A percentile compares a stretch with the other conserved stretches of the same genome.
Conservation (phyloP, 305 asterid genomes). For the Solanum aculeatissimum region DNA sequence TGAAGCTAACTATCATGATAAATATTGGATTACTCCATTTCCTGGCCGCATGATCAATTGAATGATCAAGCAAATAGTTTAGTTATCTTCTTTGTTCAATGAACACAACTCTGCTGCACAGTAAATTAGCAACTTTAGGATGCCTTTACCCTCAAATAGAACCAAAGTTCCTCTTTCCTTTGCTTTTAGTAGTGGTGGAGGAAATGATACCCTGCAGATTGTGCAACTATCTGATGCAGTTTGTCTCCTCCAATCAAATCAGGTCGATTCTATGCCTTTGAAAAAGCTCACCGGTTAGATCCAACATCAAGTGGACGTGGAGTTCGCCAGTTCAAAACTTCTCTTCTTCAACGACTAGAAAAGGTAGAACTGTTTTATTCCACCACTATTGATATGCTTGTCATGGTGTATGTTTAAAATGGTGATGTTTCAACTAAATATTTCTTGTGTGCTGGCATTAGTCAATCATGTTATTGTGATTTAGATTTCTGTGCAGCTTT, state of each 20-base stretch:
- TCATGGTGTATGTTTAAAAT: not conserved
- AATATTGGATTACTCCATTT: not conserved
- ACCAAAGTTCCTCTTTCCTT: not conserved
- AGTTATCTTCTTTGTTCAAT: not conserved
- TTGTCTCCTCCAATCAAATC: slow-evolving; percentile 13
- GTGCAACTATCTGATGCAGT: not conserved
- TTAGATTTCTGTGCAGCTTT: not conserved
- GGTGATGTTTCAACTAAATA: not conserved
- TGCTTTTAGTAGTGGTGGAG: not conserved
- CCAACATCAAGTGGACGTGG: slow-evolving; percentile 99
- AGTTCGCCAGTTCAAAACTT: slow-evolving; percentile 97
- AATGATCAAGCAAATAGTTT: not conserved
- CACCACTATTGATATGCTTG: not conserved
- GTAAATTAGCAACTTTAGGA: not conserved
- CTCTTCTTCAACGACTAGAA: slow-evolving; percentile 96
- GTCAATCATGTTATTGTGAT: not conserved
- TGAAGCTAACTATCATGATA: not conserved
- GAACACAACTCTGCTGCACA: not conserved
- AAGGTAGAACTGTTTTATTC: slow-evolving; percentile 30
- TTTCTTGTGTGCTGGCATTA: not conserved
- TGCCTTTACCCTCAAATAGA: not conserved
- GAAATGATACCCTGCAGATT: not conserved
- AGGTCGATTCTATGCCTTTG: slow-evolving; percentile 99
- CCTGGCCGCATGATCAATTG: not conserved
- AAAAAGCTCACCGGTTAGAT: slow-evolving; percentile 94